Evolutionary conservation across 148 eudicot genomes (phyloP).

Genomic region (Diospyros kaki): DNA sequence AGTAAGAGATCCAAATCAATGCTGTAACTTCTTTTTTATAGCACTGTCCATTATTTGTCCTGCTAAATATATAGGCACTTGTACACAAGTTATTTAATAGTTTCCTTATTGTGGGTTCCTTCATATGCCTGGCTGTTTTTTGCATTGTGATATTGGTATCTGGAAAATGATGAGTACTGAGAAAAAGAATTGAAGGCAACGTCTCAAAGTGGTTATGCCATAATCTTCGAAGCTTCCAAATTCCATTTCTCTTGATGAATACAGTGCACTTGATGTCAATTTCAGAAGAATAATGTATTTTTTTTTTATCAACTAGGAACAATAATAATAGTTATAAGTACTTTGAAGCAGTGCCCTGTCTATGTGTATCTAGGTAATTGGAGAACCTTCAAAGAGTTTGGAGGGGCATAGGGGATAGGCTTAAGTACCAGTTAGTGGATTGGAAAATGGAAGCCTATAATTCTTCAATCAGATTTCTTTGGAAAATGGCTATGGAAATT

Average conservation of each 20-base stretch:
- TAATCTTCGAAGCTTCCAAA: neutral
- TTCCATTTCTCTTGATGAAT: neutral
- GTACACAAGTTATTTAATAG: neutral
- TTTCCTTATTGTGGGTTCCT: neutral
- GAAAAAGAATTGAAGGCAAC: neutral
- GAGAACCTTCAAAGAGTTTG: too few relatives aligned
- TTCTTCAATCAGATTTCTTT: too few relatives aligned
- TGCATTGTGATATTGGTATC: too few relatives aligned
- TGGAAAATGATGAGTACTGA: too few relatives aligned
- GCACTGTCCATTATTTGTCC: neutral
- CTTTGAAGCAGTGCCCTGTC: neutral
- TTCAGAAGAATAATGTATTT: neutral
- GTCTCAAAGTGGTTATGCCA: neutral
- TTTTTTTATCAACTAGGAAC: neutral
- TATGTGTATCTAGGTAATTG: too few relatives aligned
- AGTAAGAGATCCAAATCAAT: slow-evolving; percentile 36
- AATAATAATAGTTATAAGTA: neutral
- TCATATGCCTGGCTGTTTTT: neutral
- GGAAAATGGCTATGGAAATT: too few relatives aligned
- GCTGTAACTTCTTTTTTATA: neutral
- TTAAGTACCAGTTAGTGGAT: too few relatives aligned
- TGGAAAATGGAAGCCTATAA: too few relatives aligned
- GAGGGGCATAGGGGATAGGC: too few relatives aligned
- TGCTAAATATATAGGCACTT: neutral
- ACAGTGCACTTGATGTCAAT: slow-evolving; percentile 4